Evolutionary conservation across 495 filamentous ascomycete species (phyloP), one percentile per base, ranked within the genome.

Genomic region (Penicillium maclennaniae): DNA sequence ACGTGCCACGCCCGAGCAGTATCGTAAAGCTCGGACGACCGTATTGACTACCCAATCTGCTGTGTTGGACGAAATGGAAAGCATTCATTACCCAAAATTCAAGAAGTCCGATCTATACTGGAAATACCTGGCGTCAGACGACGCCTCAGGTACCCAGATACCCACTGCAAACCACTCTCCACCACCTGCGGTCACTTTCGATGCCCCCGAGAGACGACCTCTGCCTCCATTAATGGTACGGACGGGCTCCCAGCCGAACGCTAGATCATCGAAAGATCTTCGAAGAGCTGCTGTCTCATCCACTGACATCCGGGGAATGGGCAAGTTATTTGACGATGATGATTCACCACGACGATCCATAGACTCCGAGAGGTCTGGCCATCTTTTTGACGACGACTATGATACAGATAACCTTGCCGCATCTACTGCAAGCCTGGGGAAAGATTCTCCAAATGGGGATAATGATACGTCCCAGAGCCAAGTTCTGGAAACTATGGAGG

Each of bases 81-180:
- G 79, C 28, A 82, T 74, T 31, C 81, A 95, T 61, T 92, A 92
- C 53, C 83, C 85, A 17, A 86, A 84, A 39, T 99, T 99, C 69
- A 93, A 89, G 59, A 86, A 85, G 45, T 96, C 91, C 0, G 91
- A 97, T 61, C 65, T 97, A 0, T 99, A 89, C 66, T 97, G 90
- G 77, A 97, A 99, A 60, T 96, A 89, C 58, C 76, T 97, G 5
- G 88, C 93, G 9, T 89, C 92, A 1, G 91, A 96, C 56, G 91
- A 97, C 60, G 81, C 82, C 20, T 81, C 87, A 0, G 75, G 76
- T 46, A 71, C 65, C 36, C 67, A 59, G 23, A 54, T 53, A 37
- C 48, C 71, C 42, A 43, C 55, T 37, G 45, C 44, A 25, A 60
- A 49, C 36, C 37, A 67, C 8, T 61, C 63, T 34, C 62, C 61